Evolutionary conservation across 1,284 basidiomycete species (phyloP), one percentile per base, ranked within the genome.

Genomic region (Waitea zeae): DNA sequence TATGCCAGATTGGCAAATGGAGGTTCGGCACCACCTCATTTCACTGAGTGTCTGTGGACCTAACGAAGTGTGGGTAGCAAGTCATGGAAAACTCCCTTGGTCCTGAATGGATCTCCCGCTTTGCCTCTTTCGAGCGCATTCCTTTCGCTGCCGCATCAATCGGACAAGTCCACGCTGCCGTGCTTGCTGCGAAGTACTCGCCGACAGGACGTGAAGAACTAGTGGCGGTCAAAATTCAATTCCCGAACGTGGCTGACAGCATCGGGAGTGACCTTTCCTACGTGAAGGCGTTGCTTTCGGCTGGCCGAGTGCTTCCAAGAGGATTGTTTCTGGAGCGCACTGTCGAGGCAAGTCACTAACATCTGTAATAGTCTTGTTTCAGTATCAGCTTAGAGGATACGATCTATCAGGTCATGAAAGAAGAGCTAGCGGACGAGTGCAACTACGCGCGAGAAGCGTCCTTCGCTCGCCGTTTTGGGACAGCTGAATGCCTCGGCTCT

Each of bases 1-100:
- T 53, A 98, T 97, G 92, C 95, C 93, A 0, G 79, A 90, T 43
- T 92, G 82, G 81, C 95, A 98, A 53, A 83, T 96, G 73, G 84
- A 92, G 69, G 86, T 84, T 19, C 13, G 41, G 18, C n/a, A 30
- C 11, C 20, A 13, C 27, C 11, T 14, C n/a, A 6, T n/a, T n/a
- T 18, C 27, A 45, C 40, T 31, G n/a, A 6, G 20, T 12, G 11
- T 12, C 12, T 29, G 33, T 26, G 34, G 20, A n/a, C n/a, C n/a
- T n/a, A n/a, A n/a, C n/a, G n/a, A n/a, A n/a, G n/a, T n/a, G n/a
- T n/a, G n/a, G n/a, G 33, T 32, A 88, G 86, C 54, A 73, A 70
- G 89, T 92, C 15, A 67, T 98, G 59, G 52, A 48, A 5, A 49
- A 62, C 20, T 73, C 89, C 24, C 66, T 96, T 4, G 90, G 92